phyloP scores from a whole-genome alignment of 345 rosid genomes.

The Boechera divaricarpa region DNA sequence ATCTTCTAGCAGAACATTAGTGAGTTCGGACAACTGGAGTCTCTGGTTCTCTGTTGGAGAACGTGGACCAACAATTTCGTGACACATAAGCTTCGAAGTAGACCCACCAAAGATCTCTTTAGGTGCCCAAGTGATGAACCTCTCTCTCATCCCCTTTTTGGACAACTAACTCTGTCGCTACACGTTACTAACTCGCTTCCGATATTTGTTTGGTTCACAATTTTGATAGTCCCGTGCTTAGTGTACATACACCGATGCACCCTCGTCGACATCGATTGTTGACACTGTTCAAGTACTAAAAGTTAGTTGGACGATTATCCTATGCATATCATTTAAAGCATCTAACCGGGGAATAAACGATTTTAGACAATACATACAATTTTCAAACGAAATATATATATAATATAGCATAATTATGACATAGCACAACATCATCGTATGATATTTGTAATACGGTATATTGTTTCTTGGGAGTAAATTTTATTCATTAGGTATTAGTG shows the following conservation, averaged over 20 bases:
- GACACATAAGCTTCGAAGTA: constrained; percentile 39
- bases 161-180: constrained; percentile 42
- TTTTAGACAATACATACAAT: background rate
- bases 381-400: background rate
- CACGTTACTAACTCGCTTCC: constrained; percentile 28
- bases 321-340: background rate
- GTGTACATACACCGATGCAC: constrained; percentile 10
- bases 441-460: background rate
- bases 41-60: constrained; percentile 38
- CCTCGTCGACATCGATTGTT: constrained; percentile 26
- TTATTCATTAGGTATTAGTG: background rate
- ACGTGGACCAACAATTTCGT: constrained; percentile 48
- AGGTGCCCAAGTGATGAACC: constrained; percentile 27
- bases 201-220: background rate
- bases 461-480: background rate
- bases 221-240: background rate
- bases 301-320: constrained; percentile 13
- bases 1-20: constrained; percentile 24
- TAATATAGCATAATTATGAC: background rate
- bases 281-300: background rate
- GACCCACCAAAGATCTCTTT: constrained; percentile 33
- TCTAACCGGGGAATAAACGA: background rate
- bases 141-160: constrained; percentile 20
- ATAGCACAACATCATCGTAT: background rate
- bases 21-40: constrained; percentile 35